Conservation (phyloP, 129 eudicot genomes). For the Saussurea involucrata region DNA sequence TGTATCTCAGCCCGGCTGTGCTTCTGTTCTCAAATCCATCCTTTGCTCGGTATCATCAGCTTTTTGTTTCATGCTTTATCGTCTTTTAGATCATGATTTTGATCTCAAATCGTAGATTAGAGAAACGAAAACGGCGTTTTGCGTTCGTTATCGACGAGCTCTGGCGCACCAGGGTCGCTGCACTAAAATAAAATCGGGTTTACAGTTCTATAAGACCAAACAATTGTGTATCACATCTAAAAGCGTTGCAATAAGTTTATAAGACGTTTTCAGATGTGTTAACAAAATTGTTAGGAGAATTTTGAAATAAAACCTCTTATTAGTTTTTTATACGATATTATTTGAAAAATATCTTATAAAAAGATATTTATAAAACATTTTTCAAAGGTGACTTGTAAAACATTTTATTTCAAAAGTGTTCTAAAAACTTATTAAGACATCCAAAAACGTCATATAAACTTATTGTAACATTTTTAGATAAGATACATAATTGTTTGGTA, state of each 20-base stretch:
- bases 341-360: too few relatives aligned
- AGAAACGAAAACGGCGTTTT: background rate
- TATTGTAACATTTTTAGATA: background rate
- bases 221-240: too few relatives aligned
- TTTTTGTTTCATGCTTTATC: background rate
- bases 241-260: background rate
- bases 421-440: background rate
- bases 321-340: background rate
- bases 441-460: background rate
- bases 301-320: too few relatives aligned
- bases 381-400: background rate
- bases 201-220: background rate
- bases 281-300: background rate
- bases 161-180: too few relatives aligned
- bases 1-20: constrained; percentile 58
- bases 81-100: background rate
- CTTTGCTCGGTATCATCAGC: constrained; percentile 63
- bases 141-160: background rate
- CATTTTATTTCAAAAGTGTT: background rate
- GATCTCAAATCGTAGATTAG: background rate
- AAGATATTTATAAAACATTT: too few relatives aligned
- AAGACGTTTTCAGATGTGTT: background rate
- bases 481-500: background rate
- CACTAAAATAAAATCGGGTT: background rate
- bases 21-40: constrained; percentile 61